Evolutionary conservation across 2,329 filamentous ascomycete genomes (phyloP), one percentile per base, ranked within the genome.

Genomic region (Aschersonia sp.): DNA sequence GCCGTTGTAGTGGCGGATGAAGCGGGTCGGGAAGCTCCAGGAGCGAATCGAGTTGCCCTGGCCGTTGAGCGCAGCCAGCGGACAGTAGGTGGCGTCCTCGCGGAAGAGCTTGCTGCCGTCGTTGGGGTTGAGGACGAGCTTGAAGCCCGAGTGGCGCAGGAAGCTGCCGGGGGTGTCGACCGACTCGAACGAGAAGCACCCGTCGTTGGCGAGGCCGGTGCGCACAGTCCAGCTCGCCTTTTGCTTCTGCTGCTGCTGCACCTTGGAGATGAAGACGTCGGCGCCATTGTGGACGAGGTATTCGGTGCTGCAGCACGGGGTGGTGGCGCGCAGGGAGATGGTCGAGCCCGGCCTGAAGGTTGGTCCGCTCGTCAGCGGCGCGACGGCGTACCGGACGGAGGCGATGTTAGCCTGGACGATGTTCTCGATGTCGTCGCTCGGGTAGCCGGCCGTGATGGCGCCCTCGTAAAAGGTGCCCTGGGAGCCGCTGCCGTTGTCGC

Each of bases 401-500:
- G 32, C 75, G 49, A 83, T 74, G 55, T 83, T 66, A 46, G 72
- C 75, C 59, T 80, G 77, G 1, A 81, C 75, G 0, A 67, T 58
- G 57, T 70, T 68, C 59, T 83, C 79, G 3, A 70, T 76, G 9
- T 66, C 69, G 52, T 82, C 77, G 2, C 73, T 69, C 0, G 79
- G 78, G 54, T 80, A 82, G 1, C 77, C 76, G 0, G 67, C 61
- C 11, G 77, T 81, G 76, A 83, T 79, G 30, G 74, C 77, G 30
- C 78, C 79, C 60, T 83, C 79, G 59, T 82, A 79, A 56, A 79
- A 79, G 0, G 78, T 81, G 30, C 79, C 78, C 56, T 80, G 75
- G 1, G 68, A 78, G 44, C 72, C 55, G 54, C 66, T 63, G 56
- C 75, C 79, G 63, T 79, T 83, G 54, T 83, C 79, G 6, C 79